Conservation (phyloP, 2,329 filamentous ascomycete genomes). For the Exophiala xenobiotica region DNA sequence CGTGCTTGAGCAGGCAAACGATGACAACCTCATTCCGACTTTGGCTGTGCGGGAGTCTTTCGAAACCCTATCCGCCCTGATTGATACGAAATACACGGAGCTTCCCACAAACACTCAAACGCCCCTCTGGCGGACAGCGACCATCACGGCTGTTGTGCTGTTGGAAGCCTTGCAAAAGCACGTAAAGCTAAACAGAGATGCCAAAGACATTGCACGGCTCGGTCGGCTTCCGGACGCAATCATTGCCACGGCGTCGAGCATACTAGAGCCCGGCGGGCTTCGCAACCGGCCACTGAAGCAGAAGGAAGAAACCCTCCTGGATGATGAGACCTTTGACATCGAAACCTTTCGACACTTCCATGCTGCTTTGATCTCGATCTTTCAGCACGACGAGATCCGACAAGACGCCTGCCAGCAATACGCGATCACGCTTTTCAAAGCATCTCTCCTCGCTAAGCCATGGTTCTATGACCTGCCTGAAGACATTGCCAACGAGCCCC, state of each 20-base stretch:
- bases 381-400: slow-evolving; percentile 38
- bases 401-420: slow-evolving; percentile 65
- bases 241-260: slow-evolving; percentile 65
- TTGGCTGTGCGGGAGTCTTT: slow-evolving; percentile 53
- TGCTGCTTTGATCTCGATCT: slow-evolving; percentile 50
- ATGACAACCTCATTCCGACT: slow-evolving; percentile 9
- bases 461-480: slow-evolving; percentile 61
- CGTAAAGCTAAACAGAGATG: not conserved
- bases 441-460: slow-evolving; percentile 74
- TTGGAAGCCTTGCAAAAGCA: slow-evolving; percentile 40
- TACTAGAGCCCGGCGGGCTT: slow-evolving; percentile 64
- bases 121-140: slow-evolving; percentile 78
- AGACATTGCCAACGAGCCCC: slow-evolving; percentile 49
- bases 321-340: slow-evolving; percentile 82
- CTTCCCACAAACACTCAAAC: slow-evolving; percentile 67
- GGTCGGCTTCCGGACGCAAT: slow-evolving; percentile 41
- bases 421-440: slow-evolving; percentile 73
- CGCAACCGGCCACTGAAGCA: slow-evolving; percentile 39
- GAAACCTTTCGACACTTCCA: slow-evolving; percentile 67
- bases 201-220: slow-evolving; percentile 1
- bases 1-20: slow-evolving; percentile 14
- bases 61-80: slow-evolving; percentile 65
- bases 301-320: slow-evolving; percentile 46
- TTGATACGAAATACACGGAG: slow-evolving; percentile 79
- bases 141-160: slow-evolving; percentile 67